A percentile compares a stretch with the other conserved stretches of the same genome.
These are phyloP conservation scores for Mortierella sp. DNA, from an alignment of 371 early-diverging fungal species.

Conservation along the genomic window DNA sequence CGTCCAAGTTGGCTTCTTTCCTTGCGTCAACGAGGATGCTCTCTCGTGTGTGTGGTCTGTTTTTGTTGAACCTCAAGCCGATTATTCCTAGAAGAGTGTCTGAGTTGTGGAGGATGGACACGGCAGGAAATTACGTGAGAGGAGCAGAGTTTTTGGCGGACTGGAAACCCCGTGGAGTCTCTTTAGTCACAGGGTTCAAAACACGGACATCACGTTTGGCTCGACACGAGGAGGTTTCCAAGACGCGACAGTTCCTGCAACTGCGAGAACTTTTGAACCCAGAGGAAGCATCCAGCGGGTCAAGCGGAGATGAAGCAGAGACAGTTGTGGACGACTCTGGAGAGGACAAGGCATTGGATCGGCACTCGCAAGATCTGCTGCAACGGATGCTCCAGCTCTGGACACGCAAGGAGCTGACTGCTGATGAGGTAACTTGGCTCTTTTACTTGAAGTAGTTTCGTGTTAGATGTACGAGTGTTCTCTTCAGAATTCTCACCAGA, in stretches of 20 bases:
- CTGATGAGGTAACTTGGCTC: conserved; percentile 63
- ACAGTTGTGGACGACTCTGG: background rate
- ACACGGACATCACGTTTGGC: conserved; percentile 59
- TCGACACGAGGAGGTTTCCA: conserved; percentile 65
- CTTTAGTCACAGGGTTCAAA: conserved; percentile 74
- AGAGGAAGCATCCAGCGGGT: background rate
- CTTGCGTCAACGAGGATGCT: conserved; percentile 55
- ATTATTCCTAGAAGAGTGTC: conserved; percentile 69
- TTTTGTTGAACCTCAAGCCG: conserved; percentile 70
- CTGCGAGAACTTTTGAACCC: conserved; percentile 20
- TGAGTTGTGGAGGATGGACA: conserved; percentile 83
- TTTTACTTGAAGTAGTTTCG: background rate
- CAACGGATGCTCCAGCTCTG: conserved; percentile 64
- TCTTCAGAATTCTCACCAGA: background rate
- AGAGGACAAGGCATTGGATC: background rate
- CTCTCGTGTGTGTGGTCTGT: conserved; percentile 67
- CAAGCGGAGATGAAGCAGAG: conserved; percentile 2
- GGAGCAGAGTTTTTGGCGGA: conserved; percentile 84
- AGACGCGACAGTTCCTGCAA: conserved; percentile 61
- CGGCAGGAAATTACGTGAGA: conserved; percentile 84
- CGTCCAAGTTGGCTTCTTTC: conserved; percentile 60
- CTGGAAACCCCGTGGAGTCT: conserved; percentile 86
- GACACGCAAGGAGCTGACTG: conserved; percentile 61
- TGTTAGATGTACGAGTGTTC: background rate
- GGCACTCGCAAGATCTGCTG: conserved; percentile 50